Conservation (phyloP, 2,329 filamentous ascomycete species). For the Myriangium duriaei region DNA sequence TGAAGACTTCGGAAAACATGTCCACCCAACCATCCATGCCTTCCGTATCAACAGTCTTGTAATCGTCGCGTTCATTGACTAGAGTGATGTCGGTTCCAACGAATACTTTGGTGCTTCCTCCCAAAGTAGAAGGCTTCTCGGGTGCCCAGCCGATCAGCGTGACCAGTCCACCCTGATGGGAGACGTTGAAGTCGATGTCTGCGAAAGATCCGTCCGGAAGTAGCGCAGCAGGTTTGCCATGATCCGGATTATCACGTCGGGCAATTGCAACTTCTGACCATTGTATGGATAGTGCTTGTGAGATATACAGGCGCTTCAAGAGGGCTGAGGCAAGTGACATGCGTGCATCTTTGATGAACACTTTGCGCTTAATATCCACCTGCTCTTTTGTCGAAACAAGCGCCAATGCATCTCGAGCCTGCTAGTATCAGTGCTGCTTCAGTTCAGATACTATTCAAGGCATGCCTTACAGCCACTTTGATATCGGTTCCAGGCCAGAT, state of each 20-base stretch:
- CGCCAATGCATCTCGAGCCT: conserved; percentile 31
- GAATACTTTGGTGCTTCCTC: conserved; percentile 26
- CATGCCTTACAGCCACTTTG: conserved; percentile 22
- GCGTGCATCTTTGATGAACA: conserved; percentile 48
- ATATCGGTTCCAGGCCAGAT: conserved; percentile 37
- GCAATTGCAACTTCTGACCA: conserved; percentile 49
- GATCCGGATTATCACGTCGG: conserved; percentile 39
- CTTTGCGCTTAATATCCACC: conserved; percentile 41
- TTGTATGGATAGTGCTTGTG: conserved; percentile 43
- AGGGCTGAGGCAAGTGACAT: conserved; percentile 61
- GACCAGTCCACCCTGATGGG: conserved; percentile 66
- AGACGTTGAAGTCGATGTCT: conserved; percentile 59
- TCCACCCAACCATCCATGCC: conserved; percentile 59
- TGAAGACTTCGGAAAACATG: conserved; percentile 60
- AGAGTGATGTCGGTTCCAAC: conserved; percentile 69
- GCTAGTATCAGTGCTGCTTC: conserved; percentile 2
- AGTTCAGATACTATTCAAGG: neutral
- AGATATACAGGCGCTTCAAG: conserved; percentile 59
- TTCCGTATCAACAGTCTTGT: conserved; percentile 45
- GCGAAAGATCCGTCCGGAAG: conserved; percentile 27
- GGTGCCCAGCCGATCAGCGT: conserved; percentile 45
- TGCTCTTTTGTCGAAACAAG: conserved; percentile 40
- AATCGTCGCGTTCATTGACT: conserved; percentile 53
- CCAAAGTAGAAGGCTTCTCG: conserved; percentile 8
- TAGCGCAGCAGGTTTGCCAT: conserved; percentile 40